phyloP scores from a whole-genome alignment of 768 basidiomycete species.

The Mrakia frigida region DNA sequence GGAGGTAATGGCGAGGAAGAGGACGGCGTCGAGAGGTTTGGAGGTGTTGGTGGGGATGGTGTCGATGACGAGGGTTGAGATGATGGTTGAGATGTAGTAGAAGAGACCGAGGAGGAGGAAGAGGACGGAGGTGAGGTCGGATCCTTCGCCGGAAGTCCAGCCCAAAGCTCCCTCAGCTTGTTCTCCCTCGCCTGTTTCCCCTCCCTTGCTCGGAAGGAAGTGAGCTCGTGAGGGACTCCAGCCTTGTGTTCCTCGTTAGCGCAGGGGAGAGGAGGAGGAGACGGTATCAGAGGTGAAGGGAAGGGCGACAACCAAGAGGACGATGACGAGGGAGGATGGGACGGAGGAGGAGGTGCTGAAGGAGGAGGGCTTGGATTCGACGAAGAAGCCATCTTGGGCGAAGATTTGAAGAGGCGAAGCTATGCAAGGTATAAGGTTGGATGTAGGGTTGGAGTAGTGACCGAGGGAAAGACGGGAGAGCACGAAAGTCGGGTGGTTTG shows the following conservation, averaged over 20 bases:
- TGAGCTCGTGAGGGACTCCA: conserved; percentile 34
- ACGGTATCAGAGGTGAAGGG: not conserved
- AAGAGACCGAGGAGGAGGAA: conserved; percentile 36
- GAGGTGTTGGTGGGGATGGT: not conserved
- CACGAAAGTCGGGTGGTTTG: not conserved
- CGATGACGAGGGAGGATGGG: conserved; percentile 12
- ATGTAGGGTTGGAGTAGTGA: not conserved
- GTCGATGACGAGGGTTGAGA: not conserved
- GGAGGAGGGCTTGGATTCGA: not conserved
- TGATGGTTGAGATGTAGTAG: not conserved
- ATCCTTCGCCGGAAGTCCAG: conserved; percentile 39
- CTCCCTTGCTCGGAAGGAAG: conserved; percentile 42
- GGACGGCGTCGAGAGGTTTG: not conserved
- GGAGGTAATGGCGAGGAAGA: not conserved
- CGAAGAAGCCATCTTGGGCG: not conserved
- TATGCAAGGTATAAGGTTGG: not conserved
- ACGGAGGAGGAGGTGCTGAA: not conserved
- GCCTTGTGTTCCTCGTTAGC: conserved; percentile 15
- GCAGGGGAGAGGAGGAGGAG: conserved; percentile 13
- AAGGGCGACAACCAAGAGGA: conserved; percentile 9
- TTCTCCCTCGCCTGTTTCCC: conserved; percentile 39
- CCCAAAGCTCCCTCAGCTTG: conserved; percentile 43
- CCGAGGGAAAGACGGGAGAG: not conserved
- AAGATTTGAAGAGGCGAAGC: not conserved
- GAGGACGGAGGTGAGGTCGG: conserved; percentile 36